Conservation (phyloP, 208 protist genomes). For the Trichomonas gallinae region DNA sequence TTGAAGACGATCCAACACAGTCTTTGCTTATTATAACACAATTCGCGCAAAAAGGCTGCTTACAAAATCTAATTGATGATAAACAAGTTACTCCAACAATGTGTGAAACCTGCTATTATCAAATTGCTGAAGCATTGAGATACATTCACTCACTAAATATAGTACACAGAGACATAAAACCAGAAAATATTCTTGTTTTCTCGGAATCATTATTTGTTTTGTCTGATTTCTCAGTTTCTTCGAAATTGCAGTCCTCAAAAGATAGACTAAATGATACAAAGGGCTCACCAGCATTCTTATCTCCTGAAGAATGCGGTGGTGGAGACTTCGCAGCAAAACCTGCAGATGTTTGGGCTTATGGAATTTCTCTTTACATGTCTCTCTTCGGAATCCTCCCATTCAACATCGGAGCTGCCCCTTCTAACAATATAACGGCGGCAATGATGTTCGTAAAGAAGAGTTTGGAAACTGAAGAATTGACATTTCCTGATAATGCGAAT, state of each 20-base stretch:
- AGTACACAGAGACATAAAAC: conserved; percentile 13
- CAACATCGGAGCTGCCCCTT: not conserved
- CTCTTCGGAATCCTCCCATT: not conserved
- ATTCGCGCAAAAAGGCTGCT: not conserved
- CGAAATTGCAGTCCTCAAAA: not conserved
- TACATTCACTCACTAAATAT: not conserved
- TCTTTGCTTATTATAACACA: not conserved
- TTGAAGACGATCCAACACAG: not conserved
- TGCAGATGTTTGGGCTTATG: conserved; percentile 6
- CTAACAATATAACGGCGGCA: not conserved
- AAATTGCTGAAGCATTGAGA: not conserved
- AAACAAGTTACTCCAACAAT: not conserved
- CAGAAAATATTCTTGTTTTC: not conserved
- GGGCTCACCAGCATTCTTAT: not conserved
- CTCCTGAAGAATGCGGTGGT: not conserved
- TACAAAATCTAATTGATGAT: not conserved
- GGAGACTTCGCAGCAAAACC: not conserved
- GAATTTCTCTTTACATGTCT: not conserved
- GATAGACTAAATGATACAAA: not conserved
- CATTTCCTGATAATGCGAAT: not conserved
- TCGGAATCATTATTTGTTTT: not conserved
- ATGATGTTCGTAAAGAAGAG: not conserved
- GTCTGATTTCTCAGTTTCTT: not conserved
- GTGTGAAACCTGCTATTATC: not conserved
- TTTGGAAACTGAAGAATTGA: not conserved